Percentiles rank a stretch among this genome's conserved stretches.
These are phyloP conservation scores for Chrysanthemum makinoi DNA, from an alignment of 129 eudicot species.

Conservation along the genomic window DNA sequence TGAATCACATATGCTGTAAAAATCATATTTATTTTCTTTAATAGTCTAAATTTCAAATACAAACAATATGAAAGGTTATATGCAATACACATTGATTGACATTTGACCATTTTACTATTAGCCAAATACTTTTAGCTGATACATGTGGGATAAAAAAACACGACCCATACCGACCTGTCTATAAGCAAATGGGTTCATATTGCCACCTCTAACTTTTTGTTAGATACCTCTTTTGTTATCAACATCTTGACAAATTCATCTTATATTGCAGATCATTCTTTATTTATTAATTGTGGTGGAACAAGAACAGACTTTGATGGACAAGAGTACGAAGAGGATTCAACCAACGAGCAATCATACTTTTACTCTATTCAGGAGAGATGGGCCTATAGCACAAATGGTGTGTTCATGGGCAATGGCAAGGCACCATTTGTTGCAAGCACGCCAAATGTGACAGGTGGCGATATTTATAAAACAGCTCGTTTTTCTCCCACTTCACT, in stretches of 20 bases:
- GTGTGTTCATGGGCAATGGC: constrained; percentile 45
- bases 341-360: constrained; percentile 42
- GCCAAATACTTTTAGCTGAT: no score
- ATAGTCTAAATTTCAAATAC: no score
- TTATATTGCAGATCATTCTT: constrained; percentile 46
- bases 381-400: constrained; percentile 84
- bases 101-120: constrained; percentile 4
- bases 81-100: background rate
- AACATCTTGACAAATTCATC: constrained; percentile 7
- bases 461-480: constrained; percentile 51
- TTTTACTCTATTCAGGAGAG: constrained; percentile 35
- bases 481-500: constrained; percentile 65
- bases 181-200: background rate
- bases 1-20: background rate
- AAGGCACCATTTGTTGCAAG: constrained; percentile 27
- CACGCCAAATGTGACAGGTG: constrained; percentile 23
- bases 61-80: background rate
- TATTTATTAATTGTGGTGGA: constrained; percentile 86
- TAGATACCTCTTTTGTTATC: background rate
- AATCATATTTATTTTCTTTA: no score
- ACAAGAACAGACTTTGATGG: constrained; percentile 36
- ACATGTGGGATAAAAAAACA: background rate
- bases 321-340: constrained; percentile 51
- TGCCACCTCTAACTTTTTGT: background rate
- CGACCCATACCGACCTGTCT: background rate